Evolutionary conservation across 306 rosid species (phyloP).

Genomic region (Inga leiocalycina): DNA sequence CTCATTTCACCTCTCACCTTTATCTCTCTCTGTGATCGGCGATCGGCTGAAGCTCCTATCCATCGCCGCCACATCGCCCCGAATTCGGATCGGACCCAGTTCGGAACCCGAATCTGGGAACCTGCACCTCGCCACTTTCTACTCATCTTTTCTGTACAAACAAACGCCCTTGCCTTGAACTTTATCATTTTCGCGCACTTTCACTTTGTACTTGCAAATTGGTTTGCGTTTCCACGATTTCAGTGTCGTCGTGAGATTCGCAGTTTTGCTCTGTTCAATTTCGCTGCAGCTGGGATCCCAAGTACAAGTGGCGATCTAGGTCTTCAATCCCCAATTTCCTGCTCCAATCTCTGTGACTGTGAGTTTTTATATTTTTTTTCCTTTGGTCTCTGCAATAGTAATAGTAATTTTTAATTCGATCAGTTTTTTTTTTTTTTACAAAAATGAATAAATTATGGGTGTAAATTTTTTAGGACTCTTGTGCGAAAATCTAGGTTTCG

Average conservation of each 20-base stretch:
- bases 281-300: constrained; percentile 50
- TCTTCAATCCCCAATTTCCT: constrained; percentile 50
- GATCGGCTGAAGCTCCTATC: constrained; percentile 47
- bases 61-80: constrained; percentile 42
- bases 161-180: constrained; percentile 19
- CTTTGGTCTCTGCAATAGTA: background rate
- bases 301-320: constrained; percentile 90
- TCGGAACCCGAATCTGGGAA: background rate
- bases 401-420: background rate
- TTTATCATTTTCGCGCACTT: constrained; percentile 25
- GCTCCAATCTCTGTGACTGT: constrained; percentile 67
- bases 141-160: constrained; percentile 7
- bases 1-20: constrained; percentile 28
- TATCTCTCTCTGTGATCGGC: constrained; percentile 41
- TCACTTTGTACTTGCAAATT: constrained; percentile 38
- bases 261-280: constrained; percentile 50
- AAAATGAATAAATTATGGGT: background rate
- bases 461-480: constrained; percentile 20
- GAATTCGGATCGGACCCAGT: constrained; percentile 36
- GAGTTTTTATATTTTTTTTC: background rate
- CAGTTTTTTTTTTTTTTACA: background rate
- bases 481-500: constrained; percentile 15
- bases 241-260: constrained; percentile 58
- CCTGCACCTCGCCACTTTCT: background rate
- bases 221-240: constrained; percentile 51